Base-by-base conservation (phyloP, 108 stramenopile genomes). In the Chaetoceros tenuissimus region DNA sequence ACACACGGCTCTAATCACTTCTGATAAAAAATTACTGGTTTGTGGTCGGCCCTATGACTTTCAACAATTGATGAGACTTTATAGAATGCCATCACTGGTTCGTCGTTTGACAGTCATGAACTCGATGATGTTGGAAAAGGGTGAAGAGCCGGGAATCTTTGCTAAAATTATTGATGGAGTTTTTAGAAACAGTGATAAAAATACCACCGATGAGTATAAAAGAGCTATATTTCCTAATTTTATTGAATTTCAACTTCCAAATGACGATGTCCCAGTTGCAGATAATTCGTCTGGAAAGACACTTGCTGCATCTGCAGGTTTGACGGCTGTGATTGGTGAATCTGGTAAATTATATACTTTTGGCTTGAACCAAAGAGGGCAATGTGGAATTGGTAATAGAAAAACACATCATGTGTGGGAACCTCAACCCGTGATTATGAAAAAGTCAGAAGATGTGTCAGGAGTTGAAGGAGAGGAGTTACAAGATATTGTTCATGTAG, bases 31-130 rank as follows among this genome's bases (percentile, higher is more conserved):
- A 25, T 68, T 92, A 24, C 51, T 75, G 22, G 45, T 84, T 31
- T 65, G 72, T 24, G 90, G 90, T 23, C 80, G 86, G 64, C 86
- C 90, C n/a, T 84, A 88, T 55, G 90, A 92, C 53, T 80, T 87
- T 51, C 73, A 76, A 46, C 71, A 69, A 7, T 49, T 92, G 30
- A 53, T 92, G 64, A 64, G 90, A 46, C 46, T 87, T 51, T 71
- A 73, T 45, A 82, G 90, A 17, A 48, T 92, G 44, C 90, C 90
- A 2, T 2, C 54, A 0, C 55, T 53, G 25, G 22, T 86, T 1
- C 62, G 82, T 46, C 34, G 34, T 5, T 10, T 40, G 34, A 13
- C 13, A 40, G 34, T 40, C 5, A 40, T 5, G 34, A 5, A 40
- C 8, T 40, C 34, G 5, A 5, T 40, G 5, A 13, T 10, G 13